Evolutionary conservation across 352 stramenopile species (phyloP), one percentile per base, ranked within the genome.

Genomic region (Globisporangium recalcitrans): DNA sequence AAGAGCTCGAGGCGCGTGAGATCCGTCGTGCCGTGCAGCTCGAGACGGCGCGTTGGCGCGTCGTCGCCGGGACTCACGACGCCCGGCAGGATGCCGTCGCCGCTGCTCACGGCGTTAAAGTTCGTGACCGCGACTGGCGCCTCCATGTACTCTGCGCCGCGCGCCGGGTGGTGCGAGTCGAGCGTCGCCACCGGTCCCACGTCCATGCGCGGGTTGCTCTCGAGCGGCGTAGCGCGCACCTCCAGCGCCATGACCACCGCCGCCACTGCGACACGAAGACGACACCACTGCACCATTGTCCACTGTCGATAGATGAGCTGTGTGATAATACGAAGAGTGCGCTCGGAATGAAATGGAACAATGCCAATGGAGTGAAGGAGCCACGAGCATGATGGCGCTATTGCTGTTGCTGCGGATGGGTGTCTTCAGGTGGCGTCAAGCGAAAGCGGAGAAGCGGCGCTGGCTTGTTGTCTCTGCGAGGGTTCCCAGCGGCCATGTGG

Each of bases 1-100:
- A 71, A 83, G 14, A 66, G 63, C 67, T 85, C 77, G 22, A 85
- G 70, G 46, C 79, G 78, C 55, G 69, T 51, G 58, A 83, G 77
- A 58, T 85, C 77, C 55, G 62, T 70, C 47, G 52, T 73, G 48
- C 72, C 77, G 24, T 72, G 68, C 38, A 74, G 53, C 36, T 85
- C 76, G 4, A 85, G 67, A 10, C 72, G 68, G 27, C 73, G 65
- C 9, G 36, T 51, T 31, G 56, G 58, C 52, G 68, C 3, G 58
- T 48, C 19, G 10, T 13, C 2, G 24, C 21, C n/a, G 9, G 32
- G 72, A 9, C 9, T 70, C 48, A 62, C 62, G 36, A 49, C 31
- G 0, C 49, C 54, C 1, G 56, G 54, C 13, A 62, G 34, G 7
- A 62, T 60, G 24, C 29, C 44, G 26, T 73, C 62, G 34, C 22